Conservation (phyloP, 225 moss, liverwort and hornwort genomes). For the Sphagnum tenellum region DNA sequence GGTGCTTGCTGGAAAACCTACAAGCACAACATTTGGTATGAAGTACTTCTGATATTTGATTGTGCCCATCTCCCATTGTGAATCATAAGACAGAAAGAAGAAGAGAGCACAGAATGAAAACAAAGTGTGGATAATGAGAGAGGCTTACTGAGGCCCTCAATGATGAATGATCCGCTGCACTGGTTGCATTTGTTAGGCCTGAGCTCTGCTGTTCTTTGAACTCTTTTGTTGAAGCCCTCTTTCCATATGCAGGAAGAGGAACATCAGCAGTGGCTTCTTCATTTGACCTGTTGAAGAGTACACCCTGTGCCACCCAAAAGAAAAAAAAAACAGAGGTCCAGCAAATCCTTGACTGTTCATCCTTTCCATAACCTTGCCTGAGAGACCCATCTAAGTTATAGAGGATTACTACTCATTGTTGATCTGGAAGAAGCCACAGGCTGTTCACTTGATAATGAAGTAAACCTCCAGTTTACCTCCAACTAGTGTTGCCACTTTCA, state of each 20-base stretch:
- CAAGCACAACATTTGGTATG: background rate
- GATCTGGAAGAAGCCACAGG: no score
- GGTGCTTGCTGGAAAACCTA: constrained; percentile 96
- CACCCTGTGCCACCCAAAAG: constrained; percentile 12
- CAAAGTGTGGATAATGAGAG: background rate
- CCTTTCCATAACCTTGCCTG: no score
- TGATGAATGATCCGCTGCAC: constrained; percentile 11
- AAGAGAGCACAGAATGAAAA: background rate
- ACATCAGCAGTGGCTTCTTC: constrained; percentile 10
- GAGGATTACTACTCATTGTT: no score
- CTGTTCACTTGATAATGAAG: no score
- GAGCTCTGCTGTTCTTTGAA: constrained; percentile 1
- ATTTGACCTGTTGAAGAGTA: constrained; percentile 15
- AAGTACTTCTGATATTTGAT: background rate
- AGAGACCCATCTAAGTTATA: no score
- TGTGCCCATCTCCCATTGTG: background rate
- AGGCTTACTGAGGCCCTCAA: constrained; percentile 55
- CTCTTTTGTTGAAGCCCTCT: constrained; percentile 15
- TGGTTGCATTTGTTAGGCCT: constrained; percentile 7
- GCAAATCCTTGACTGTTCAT: no score
- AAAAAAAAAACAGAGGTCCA: no score
- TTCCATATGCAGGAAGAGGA: constrained; percentile 2
- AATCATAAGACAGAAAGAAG: background rate
- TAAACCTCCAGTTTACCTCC: no score
- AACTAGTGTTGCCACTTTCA: no score